Conservation (phyloP, 2,329 filamentous ascomycete genomes). For the Gyromitra esculenta region DNA sequence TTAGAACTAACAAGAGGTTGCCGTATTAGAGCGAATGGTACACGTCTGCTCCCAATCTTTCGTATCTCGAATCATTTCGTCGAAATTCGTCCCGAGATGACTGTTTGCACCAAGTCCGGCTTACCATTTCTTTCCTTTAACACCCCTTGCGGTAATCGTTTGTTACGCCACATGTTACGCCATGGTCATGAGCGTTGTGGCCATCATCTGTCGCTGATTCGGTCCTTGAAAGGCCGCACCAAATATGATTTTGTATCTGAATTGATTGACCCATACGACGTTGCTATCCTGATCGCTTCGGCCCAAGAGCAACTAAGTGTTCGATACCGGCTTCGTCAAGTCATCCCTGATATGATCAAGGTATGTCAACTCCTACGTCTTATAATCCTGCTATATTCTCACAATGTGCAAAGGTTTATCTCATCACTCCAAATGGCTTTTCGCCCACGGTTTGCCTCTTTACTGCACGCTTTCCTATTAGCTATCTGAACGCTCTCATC, state of each 20-base stretch:
- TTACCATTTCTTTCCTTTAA: neutral
- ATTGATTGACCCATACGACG: neutral
- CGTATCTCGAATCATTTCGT: neutral
- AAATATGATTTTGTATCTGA: neutral
- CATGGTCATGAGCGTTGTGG: neutral
- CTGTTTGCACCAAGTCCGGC: neutral
- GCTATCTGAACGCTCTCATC: neutral
- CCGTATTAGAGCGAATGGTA: neutral
- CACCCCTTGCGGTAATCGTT: neutral
- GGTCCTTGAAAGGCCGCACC: too few relatives aligned
- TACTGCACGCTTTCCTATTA: neutral
- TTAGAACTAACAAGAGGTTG: neutral
- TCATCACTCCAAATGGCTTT: neutral
- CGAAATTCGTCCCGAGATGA: neutral
- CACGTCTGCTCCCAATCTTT: neutral
- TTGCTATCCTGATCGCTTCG: neutral
- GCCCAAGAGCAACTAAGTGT: slow-evolving; percentile 5
- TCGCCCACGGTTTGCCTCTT: neutral
- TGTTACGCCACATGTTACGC: neutral
- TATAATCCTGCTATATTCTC: neutral
- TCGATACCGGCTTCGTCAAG: neutral
- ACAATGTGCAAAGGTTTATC: neutral
- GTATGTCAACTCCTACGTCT: neutral
- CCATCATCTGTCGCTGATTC: neutral
- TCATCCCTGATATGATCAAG: neutral